A percentile compares a stretch with the other conserved stretches of the same genome.
phyloP scores from a whole-genome alignment of 495 filamentous ascomycete species.

The Durotheca rogersii region DNA sequence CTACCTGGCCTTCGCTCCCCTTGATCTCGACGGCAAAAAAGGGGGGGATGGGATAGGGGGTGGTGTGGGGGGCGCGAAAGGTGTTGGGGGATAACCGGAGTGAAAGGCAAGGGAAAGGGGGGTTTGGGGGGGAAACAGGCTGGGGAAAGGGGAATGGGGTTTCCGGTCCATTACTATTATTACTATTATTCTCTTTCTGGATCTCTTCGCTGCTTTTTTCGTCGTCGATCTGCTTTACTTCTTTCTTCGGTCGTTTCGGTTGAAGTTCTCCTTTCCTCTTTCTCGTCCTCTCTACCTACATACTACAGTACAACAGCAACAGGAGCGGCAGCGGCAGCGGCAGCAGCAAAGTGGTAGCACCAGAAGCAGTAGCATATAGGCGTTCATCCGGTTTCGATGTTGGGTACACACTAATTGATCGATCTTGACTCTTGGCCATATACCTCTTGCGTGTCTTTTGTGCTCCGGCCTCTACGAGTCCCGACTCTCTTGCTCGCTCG shows the following conservation, averaged over 20 bases:
- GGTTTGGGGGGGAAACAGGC: too few relatives aligned
- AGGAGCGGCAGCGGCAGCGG: background rate
- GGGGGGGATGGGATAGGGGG: background rate
- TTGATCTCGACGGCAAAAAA: background rate
- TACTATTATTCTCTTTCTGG: too few relatives aligned
- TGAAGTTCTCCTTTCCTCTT: constrained; percentile 10
- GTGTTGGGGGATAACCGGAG: constrained; percentile 24
- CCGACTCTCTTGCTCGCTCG: too few relatives aligned
- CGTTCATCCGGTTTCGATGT: background rate
- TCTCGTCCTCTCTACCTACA: constrained; percentile 7
- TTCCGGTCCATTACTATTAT: too few relatives aligned
- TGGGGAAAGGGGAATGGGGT: too few relatives aligned
- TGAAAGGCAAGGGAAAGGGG: constrained; percentile 15
- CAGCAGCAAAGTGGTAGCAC: constrained; percentile 1
- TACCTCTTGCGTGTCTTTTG: background rate
- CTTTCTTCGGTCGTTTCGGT: constrained; percentile 16
- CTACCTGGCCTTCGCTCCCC: too few relatives aligned
- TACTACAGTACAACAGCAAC: constrained; percentile 3
- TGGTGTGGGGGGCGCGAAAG: constrained; percentile 13
- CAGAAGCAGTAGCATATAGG: background rate
- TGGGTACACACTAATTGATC: background rate
- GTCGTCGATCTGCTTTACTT: too few relatives aligned
- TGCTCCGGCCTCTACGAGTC: background rate
- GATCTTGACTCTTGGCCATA: background rate
- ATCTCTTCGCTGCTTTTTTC: too few relatives aligned